Conservation (phyloP, 1,284 basidiomycete genomes). For the Schizophyllum amplum region DNA sequence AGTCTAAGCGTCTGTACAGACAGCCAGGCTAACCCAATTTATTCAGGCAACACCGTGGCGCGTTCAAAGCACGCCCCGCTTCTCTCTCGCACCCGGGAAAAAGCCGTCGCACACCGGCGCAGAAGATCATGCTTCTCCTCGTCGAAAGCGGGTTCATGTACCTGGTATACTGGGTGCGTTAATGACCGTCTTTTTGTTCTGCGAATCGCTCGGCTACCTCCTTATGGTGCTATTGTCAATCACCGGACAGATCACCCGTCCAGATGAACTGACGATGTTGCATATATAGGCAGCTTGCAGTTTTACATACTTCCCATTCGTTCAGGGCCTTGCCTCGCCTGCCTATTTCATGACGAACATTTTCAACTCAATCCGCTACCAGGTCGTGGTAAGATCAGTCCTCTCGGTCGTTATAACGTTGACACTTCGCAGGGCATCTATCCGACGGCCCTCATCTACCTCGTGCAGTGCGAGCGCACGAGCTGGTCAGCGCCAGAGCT, state of each 20-base stretch:
- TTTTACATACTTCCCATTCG: background rate
- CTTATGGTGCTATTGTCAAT: background rate
- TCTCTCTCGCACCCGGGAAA: background rate
- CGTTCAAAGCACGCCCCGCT: background rate
- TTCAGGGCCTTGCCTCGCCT: background rate
- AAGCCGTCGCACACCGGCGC: background rate
- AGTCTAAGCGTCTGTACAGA: background rate
- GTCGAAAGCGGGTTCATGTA: conserved; percentile 10
- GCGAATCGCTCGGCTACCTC: background rate
- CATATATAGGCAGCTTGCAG: conserved; percentile 5
- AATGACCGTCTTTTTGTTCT: background rate
- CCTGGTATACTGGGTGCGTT: conserved; percentile 6
- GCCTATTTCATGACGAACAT: background rate
- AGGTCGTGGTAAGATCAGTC: background rate
- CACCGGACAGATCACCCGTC: too few species aligned
- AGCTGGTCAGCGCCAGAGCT: background rate
- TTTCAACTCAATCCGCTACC: background rate
- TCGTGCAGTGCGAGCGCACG: conserved; percentile 8
- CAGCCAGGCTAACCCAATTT: background rate
- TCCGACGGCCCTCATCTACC: conserved; percentile 10
- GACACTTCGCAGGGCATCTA: conserved; percentile 7
- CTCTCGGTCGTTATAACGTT: background rate
- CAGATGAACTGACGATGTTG: conserved; percentile 5
- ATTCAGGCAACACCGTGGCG: conserved; percentile 4
- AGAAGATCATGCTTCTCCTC: conserved; percentile 9